Conservation (phyloP, 2,329 filamentous ascomycete species). For the Colletotrichum aenigma region DNA sequence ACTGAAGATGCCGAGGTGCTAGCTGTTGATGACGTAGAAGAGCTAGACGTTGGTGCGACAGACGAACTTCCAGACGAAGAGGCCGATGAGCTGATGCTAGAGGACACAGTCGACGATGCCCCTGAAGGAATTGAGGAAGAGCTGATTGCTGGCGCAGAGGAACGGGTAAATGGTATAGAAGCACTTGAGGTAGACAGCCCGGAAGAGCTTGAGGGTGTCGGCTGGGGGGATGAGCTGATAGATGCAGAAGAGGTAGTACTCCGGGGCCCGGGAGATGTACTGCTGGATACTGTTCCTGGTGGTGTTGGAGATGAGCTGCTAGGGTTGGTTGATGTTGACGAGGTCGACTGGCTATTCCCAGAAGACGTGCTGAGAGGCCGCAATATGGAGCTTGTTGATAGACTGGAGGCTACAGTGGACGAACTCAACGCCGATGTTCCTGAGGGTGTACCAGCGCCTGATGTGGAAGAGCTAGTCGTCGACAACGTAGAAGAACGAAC, state of each 20-base stretch:
- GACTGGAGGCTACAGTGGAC: fast-evolving
- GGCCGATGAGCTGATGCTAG: neutral
- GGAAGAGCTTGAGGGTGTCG: neutral
- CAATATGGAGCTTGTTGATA: neutral
- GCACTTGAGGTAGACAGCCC: neutral
- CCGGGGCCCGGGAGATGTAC: neutral
- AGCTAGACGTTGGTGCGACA: neutral
- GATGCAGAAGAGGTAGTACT: neutral
- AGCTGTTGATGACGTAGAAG: neutral
- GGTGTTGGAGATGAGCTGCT: fast-evolving
- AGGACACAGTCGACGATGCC: neutral
- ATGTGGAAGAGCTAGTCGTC: neutral
- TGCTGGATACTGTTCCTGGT: neutral
- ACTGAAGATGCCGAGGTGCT: neutral
- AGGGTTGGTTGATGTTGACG: neutral
- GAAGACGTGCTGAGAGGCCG: neutral
- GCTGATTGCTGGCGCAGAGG: neutral
- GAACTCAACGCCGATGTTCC: fast-evolving
- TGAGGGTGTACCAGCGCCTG: fast-evolving
- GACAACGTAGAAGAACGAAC: neutral
- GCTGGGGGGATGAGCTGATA: neutral
- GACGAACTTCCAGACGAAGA: neutral
- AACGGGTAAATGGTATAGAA: neutral
- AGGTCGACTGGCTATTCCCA: neutral
- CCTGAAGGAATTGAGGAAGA: neutral